Base-by-base conservation (phyloP, 169 alveolate species). In the Plasmodium relictum region DNA sequence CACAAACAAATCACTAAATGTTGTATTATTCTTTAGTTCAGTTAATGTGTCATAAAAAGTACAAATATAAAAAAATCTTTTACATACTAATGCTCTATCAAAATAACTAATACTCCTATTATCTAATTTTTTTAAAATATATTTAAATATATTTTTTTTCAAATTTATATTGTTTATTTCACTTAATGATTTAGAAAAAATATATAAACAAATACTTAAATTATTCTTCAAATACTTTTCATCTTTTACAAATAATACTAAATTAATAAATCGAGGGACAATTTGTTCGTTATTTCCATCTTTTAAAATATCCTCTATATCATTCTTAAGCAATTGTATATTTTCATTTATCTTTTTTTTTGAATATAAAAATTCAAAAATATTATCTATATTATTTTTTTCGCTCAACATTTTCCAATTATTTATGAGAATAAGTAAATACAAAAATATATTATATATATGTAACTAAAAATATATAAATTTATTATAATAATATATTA, bases 51-150 rank as follows among this genome's bases (percentile, higher is more conserved):
- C 69, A 31, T 71, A 37, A 4, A 37, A 18, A 22, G 76, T 58
- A 71, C 92, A 86, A 48, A 71, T 70, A 42, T 22, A 52, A 22
- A 86, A 71, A 70, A 86, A 41, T 24, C 54, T 58, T 45, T 86
- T 86, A 62, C 92, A 86, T 22, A 86, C 12, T 31, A 65, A 54
- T 10, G 88, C 74, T 86, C 56, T 86, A 45, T 86, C 87, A 41
- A 70, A 86, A 66, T 86, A 16, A 37, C 87, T 62, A 26, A 44
- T 18, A 7, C 26, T 45, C 18, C 24, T 44, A 22, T 22, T 37
- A 44, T 86, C 87, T 66, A 71, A 18, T 41, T 31, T 86, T 86
- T 86, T 86, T 76, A 86, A 70, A n/a, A 86, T 59, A 86, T 86
- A 86, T 41, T 24, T 42, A 72, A 22, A 71, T 45, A 86, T 20